Conservation (phyloP, 2,329 filamentous ascomycete species). For the Cladophialophora immunda region DNA sequence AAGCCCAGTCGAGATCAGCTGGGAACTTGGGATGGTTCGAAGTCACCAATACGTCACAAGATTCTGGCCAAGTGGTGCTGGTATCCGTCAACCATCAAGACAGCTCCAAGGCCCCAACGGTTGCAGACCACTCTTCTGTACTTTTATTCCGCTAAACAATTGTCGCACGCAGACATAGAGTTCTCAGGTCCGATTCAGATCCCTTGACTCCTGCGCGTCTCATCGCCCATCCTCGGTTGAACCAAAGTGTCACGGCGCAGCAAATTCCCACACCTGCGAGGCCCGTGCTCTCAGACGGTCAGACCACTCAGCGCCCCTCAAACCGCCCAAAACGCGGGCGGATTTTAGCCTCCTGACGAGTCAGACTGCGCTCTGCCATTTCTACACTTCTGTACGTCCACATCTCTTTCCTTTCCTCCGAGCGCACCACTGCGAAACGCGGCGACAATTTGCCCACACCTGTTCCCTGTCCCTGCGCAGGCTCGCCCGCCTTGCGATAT, state of each 20-base stretch:
- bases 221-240: constrained; percentile 13
- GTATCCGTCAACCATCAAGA: constrained; percentile 5
- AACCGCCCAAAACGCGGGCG: constrained; percentile 6
- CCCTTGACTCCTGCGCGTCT: constrained; percentile 12
- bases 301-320: constrained; percentile 14
- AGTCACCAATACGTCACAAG: constrained; percentile 17
- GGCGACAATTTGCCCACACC: neutral
- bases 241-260: constrained; percentile 14
- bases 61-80: constrained; percentile 16
- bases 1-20: neutral
- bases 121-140: constrained; percentile 2
- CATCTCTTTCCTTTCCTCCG: constrained; percentile 40
- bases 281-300: constrained; percentile 13
- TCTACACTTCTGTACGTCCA: constrained; percentile 31
- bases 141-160: constrained; percentile 1
- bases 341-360: constrained; percentile 19
- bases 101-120: neutral
- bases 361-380: constrained; percentile 21
- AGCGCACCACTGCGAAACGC: constrained; percentile 26
- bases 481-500: constrained; percentile 15
- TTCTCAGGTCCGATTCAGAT: constrained; percentile 8
- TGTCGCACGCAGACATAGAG: constrained; percentile 3
- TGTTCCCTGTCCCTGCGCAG: constrained; percentile 13
- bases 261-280: constrained; percentile 1
- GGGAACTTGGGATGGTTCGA: constrained; percentile 3